Base-by-base conservation (phyloP, 192 early-diverging fungal species). In the Entomortierella parvispora region DNA sequence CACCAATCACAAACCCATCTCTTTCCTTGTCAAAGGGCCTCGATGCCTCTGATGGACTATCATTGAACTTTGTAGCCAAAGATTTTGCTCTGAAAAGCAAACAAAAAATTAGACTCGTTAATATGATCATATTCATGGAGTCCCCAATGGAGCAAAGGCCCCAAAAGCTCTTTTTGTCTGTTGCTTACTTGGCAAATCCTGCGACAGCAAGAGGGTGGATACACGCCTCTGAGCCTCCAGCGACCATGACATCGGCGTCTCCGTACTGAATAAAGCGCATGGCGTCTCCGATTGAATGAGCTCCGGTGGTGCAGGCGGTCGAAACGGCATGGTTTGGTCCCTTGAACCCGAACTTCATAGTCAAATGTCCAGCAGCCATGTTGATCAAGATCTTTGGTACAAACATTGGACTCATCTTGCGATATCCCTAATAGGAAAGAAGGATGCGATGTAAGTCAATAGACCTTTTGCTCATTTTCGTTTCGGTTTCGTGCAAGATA, bases 221-320 rank as follows among this genome's bases (percentile, higher is more conserved):
- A 44, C 90, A 85, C 2, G 96, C 87, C 76, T 99, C 97, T 2
- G 93, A 80, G 11, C 93, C 96, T 31, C 97, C 97, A 2, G 95
- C 95, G 12, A 99, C 79, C 93, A 99, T 96, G 6, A 99, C 95
- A 79, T 97, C 94, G 7, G 95, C 95, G 58, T 99, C 97, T 31
- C 93, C 94, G 62, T 84, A 94, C 47, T 90, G 85, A 68, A 99
- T 99, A 69, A 96, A 97, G 31, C 97, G 85, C 85, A 90, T 90
- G 0, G 97, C 97, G 63, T 99, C 97, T 25, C 96, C 97, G 31
- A 99, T 89, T 0, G 97, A 86, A 71, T 99, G 96, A 2, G 96
- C 95, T 6, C 97, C 97, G 5, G 97, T 97, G 2, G 97, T 94
- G 66, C 97, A 99, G 1, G 97, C 97, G 0, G 97, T 99, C 3